phyloP scores from a whole-genome alignment of 225 moss, liverwort and hornwort species.

The Bryoerythrophyllum caledonicum region DNA sequence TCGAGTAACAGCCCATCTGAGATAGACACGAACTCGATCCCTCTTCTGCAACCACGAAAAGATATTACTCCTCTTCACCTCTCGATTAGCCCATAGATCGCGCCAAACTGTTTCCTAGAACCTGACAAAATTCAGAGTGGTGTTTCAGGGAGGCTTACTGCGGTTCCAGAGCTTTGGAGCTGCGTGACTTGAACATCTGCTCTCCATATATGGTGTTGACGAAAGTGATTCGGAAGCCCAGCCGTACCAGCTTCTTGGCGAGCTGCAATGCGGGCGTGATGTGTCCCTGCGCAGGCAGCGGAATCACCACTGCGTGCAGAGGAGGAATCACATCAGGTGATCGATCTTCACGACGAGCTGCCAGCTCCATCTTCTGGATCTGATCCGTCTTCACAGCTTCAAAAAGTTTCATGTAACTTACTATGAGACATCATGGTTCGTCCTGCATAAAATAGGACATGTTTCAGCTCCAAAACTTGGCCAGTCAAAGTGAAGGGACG shows the following conservation, averaged over 20 bases:
- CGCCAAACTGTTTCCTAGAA: too few species aligned
- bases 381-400: too few species aligned
- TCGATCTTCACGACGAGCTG: too few species aligned
- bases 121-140: too few species aligned
- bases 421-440: too few species aligned
- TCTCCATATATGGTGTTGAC: not conserved
- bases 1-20: not conserved
- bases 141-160: not conserved
- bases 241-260: not conserved
- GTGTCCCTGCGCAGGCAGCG: not conserved
- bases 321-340: not conserved
- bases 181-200: not conserved
- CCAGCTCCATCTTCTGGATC: too few species aligned
- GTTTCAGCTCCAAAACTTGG: too few species aligned
- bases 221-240: not conserved
- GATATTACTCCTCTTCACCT: too few species aligned
- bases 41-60: not conserved
- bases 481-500: too few species aligned
- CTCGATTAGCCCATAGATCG: too few species aligned
- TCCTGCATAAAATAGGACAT: too few species aligned
- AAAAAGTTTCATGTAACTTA: too few species aligned
- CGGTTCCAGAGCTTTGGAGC: not conserved
- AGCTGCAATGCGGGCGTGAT: not conserved
- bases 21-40: not conserved
- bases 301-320: not conserved